Evolutionary conservation across 306 rosid species (phyloP), one percentile per base, ranked within the genome.

Genomic region (Vigna reflexopilosa): DNA sequence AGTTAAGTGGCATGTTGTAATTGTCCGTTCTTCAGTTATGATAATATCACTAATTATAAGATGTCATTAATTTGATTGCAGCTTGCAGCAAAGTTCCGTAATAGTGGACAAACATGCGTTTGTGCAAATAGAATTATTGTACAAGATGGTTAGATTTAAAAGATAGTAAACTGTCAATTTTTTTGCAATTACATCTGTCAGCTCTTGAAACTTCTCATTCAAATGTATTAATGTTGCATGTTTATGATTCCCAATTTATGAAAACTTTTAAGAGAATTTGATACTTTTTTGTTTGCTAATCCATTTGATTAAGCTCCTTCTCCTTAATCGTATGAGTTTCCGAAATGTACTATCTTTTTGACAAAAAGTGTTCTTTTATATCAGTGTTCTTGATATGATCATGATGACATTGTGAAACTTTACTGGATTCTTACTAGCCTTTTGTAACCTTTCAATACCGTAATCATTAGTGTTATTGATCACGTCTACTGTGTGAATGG

Each of bases 41-140:
- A 6, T 67, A 70, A 40, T 70, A 48, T 73, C 57, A 61, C 9
- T 81, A 45, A 62, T 68, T 56, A 52, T 73, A 77, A 51, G 44
- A 72, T 70, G 75, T 51, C 49, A 44, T 69, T 80, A 17, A 11
- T 81, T 79, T 66, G 45, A 12, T 75, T 80, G 78, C 91, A 95
- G 99, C 58, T 95, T 81, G 96, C 90, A 79, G 97, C 99, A 20
- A 95, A 95, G 90, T 95, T 93, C 72, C 99, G 97, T 34, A 93
- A 93, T 77, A 88, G 89, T 83, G 99, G 99, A 83, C 99, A 95
- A 81, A 95, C 99, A 77, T 95, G 99, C 72, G 96, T 95, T 36
- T 91, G 96, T 88, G 98, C 99, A 54, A 95, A 95, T 83, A 89
- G 99, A 86, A 87, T 95, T 84, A 77, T 95, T 45, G 99, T 93